Percentiles rank a stretch among this genome's conserved stretches.
These are phyloP conservation scores for Tetrapyrgos nigripes DNA, from an alignment of 1,284 basidiomycete genomes.

Conservation along the genomic window DNA sequence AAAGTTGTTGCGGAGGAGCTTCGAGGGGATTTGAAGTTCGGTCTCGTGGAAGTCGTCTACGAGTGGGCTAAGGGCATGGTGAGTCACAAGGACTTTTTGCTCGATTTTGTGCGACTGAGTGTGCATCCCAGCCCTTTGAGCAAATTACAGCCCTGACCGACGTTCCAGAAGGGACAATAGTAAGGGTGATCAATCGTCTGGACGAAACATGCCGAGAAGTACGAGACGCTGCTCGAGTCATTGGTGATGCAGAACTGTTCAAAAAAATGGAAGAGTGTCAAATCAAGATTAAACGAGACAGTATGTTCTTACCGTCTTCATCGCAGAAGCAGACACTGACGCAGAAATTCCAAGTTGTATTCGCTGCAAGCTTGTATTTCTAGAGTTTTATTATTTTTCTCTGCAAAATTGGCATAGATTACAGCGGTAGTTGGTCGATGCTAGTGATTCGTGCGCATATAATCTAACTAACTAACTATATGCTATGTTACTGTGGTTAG, in stretches of 20 bases:
- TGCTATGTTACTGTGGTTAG: no score
- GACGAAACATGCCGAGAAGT: constrained; percentile 99
- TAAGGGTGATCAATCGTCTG: constrained; percentile 93
- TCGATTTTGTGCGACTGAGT: constrained; percentile 9
- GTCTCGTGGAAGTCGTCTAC: constrained; percentile 94
- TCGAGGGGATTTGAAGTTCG: constrained; percentile 81
- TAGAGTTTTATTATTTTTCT: constrained; percentile 48
- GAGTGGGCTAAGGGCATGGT: constrained; percentile 99
- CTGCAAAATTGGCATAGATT: background rate
- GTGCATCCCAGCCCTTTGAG: constrained; percentile 80
- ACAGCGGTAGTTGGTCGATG: background rate
- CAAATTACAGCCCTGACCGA: constrained; percentile 95
- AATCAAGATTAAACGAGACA: constrained; percentile 92
- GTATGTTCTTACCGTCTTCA: constrained; percentile 54
- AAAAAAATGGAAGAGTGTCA: constrained; percentile 98
- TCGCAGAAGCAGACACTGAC: constrained; percentile 9
- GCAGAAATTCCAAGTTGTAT: constrained; percentile 77
- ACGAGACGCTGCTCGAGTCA: constrained; percentile 95
- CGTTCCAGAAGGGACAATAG: constrained; percentile 96
- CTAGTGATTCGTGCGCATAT: no score
- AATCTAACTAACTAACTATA: no score
- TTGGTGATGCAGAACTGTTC: constrained; percentile 95
- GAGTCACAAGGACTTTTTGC: constrained; percentile 28
- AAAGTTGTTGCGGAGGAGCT: constrained; percentile 84
- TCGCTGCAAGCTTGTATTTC: constrained; percentile 88